phyloP scores from a whole-genome alignment of 1,139 yeast species.

The Hemisphaericaspora xylanilytica region DNA sequence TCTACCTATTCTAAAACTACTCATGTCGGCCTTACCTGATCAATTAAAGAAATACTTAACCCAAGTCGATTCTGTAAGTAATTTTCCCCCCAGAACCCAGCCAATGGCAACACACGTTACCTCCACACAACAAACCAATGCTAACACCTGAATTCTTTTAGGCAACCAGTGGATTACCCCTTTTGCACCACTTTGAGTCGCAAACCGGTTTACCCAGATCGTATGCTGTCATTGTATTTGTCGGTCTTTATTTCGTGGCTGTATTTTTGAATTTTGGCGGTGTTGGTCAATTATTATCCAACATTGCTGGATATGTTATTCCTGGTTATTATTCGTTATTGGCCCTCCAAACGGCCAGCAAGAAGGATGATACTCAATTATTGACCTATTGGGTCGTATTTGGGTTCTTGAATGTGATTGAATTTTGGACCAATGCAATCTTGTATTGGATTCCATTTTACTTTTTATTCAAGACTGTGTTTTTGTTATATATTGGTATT shows the following conservation, averaged over 20 bases:
- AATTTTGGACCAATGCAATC: conserved; percentile 93
- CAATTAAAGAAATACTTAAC: conserved; percentile 27
- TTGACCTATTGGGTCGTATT: conserved; percentile 97
- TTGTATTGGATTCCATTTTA: conserved; percentile 95
- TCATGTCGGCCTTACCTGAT: conserved; percentile 27
- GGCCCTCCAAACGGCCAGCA: conserved; percentile 71
- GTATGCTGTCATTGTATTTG: conserved; percentile 70
- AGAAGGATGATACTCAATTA: conserved; percentile 78
- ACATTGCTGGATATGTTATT: conserved; percentile 84
- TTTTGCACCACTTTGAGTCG: conserved; percentile 56
- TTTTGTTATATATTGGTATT: conserved; percentile 82
- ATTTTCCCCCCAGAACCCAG: background rate
- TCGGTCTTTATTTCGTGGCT: conserved; percentile 64
- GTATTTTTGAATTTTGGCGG: conserved; percentile 91
- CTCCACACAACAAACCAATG: too few species aligned
- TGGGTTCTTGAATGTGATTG: conserved; percentile 84
- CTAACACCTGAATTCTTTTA: conserved; percentile 12
- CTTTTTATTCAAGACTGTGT: conserved; percentile 87
- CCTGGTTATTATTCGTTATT: conserved; percentile 88
- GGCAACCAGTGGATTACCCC: conserved; percentile 28
- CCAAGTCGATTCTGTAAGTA: conserved; percentile 31
- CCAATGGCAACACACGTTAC: background rate
- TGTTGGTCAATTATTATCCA: conserved; percentile 87
- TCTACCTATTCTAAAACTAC: background rate
- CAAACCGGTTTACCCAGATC: conserved; percentile 84